These are phyloP conservation scores for Rubia occidens DNA, from an alignment of 305 asterid genomes.

Conservation along the genomic window DNA sequence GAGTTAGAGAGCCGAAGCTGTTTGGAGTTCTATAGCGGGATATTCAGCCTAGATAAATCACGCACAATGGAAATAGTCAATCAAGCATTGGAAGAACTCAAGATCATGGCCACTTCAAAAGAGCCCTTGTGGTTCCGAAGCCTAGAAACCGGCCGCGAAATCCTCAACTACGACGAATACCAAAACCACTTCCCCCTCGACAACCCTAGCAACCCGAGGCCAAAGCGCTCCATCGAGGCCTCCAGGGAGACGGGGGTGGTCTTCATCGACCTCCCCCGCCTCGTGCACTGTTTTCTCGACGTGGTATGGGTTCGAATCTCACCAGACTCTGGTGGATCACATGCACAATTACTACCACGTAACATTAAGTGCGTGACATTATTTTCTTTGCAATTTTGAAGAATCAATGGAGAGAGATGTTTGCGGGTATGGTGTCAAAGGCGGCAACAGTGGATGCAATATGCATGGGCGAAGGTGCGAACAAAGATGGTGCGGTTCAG, in stretches of 20 bases:
- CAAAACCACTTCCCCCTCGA: constrained; percentile 32
- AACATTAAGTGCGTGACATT: too few species aligned
- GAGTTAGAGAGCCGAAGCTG: constrained; percentile 45
- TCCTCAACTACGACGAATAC: constrained; percentile 86
- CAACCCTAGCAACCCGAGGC: constrained; percentile 16
- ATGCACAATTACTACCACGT: too few species aligned
- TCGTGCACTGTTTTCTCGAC: constrained; percentile 69
- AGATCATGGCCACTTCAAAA: constrained; percentile 48
- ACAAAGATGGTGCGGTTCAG: constrained; percentile 55
- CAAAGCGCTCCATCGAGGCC: constrained; percentile 53
- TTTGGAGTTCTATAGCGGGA: constrained; percentile 29
- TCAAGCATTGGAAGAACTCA: constrained; percentile 51
- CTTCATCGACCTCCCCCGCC: constrained; percentile 50
- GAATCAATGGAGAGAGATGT: constrained; percentile 83
- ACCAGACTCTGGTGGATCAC: too few species aligned
- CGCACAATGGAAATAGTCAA: constrained; percentile 36
- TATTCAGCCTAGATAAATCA: constrained; percentile 38
- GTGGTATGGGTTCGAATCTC: constrained; percentile 31
- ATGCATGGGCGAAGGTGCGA: constrained; percentile 50
- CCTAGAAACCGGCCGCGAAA: constrained; percentile 68
- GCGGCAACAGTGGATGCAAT: constrained; percentile 61
- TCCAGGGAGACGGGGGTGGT: constrained; percentile 60
- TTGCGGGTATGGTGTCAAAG: constrained; percentile 62
- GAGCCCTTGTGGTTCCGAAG: constrained; percentile 76
- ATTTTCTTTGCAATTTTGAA: background rate